These are phyloP conservation scores for Thymus quinquecostatus DNA, from an alignment of 257 asterid genomes.

Conservation along the genomic window DNA sequence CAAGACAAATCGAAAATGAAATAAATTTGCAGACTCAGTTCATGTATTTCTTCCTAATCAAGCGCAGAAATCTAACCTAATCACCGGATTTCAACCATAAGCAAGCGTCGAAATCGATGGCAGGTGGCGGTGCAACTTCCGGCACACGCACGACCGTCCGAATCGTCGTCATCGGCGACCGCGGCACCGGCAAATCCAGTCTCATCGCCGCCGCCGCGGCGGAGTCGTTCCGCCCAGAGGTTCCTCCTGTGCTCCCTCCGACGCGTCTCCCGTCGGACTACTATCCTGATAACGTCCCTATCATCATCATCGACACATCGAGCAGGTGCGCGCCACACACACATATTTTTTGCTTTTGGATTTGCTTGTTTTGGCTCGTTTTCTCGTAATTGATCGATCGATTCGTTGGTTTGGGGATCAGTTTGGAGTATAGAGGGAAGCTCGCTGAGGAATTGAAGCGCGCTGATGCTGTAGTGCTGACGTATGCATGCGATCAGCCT, in stretches of 20 bases:
- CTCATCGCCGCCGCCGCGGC: constrained; percentile 89
- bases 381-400: neutral
- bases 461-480: constrained; percentile 89
- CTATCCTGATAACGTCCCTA: constrained; percentile 83
- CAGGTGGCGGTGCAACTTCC: constrained; percentile 50
- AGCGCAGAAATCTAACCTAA: constrained; percentile 27
- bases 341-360: neutral
- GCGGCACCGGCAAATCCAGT: constrained; percentile 92
- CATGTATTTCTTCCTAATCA: neutral
- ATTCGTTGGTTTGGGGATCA: constrained; percentile 39
- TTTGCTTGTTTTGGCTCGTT: neutral
- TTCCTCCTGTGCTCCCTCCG: constrained; percentile 90
- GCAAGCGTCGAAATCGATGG: constrained; percentile 50
- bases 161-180: constrained; percentile 95
- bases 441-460: constrained; percentile 97
- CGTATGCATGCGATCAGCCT: constrained; percentile 99
- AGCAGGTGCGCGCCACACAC: constrained; percentile 58
- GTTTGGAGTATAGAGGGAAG: constrained; percentile 90
- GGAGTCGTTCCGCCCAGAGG: constrained; percentile 77
- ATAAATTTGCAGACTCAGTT: neutral
- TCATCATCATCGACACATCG: constrained; percentile 85
- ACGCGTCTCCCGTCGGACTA: constrained; percentile 96
- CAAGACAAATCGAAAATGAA: neutral
- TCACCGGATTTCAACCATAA: constrained; percentile 20
- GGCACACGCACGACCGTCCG: constrained; percentile 71